Conservation (phyloP, 1,284 basidiomycete species). For the Sutorius eximius region DNA sequence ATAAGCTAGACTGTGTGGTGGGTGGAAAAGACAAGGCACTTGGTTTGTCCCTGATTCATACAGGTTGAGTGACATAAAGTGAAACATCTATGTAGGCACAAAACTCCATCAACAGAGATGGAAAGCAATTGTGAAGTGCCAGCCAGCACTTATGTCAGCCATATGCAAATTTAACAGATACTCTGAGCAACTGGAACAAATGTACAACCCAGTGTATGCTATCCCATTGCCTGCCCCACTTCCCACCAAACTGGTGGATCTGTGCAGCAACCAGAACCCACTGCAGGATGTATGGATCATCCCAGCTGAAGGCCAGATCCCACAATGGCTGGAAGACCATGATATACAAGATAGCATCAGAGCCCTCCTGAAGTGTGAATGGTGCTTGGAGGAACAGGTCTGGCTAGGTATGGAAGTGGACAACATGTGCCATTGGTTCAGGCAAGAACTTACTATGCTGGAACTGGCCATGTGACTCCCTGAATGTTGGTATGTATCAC, state of each 20-base stretch:
- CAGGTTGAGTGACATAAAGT: no score
- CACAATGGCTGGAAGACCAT: no score
- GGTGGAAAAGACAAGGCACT: background rate
- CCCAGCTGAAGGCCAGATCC: conserved; percentile 14
- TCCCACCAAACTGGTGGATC: conserved; percentile 27
- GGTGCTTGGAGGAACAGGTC: conserved; percentile 29
- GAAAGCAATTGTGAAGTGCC: conserved; percentile 24
- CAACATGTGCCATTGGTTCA: no score
- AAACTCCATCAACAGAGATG: conserved; percentile 36
- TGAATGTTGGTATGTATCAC: no score
- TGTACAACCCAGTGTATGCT: conserved; percentile 25
- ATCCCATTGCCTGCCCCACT: no score
- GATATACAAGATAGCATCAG: conserved; percentile 33
- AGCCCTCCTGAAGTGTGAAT: conserved; percentile 29
- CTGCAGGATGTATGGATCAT: conserved; percentile 42
- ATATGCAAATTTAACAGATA: conserved; percentile 31
- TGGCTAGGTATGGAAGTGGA: no score
- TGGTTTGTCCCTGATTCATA: no score
- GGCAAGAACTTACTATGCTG: no score
- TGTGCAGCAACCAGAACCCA: conserved; percentile 31
- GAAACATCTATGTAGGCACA: no score
- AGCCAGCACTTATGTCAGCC: conserved; percentile 30
- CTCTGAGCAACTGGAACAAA: conserved; percentile 28
- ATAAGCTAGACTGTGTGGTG: background rate
- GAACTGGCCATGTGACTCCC: no score